Base-by-base conservation (phyloP, 129 eudicot genomes). In the Flaveria robusta region DNA sequence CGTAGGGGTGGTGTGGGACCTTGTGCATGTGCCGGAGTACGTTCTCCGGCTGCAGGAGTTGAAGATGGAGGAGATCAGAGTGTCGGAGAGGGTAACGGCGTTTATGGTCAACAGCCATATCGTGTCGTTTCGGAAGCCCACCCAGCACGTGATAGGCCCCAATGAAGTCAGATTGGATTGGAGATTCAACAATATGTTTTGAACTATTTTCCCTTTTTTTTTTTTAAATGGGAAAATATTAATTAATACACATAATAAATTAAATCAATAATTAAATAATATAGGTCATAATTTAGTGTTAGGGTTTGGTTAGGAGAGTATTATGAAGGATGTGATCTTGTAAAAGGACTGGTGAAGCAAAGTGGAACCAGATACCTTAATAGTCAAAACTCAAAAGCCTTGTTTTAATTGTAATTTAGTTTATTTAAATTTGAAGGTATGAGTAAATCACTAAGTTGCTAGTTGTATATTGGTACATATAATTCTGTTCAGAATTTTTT, bases 1-100 rank as follows among this genome's bases (percentile, higher is more conserved):
- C 12, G 87, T 87, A 0, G 98, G 91, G 43, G 97, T 93, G 18
- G 93, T 93, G 83, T 93, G 98, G 98, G 98, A 93, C 84, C 87
- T 90, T 7, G 86, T 88, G 7, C 93, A 93, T 78, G 96, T 85
- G 76, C 90, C 96, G 75, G 98, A 93, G 87, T 90, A 90, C 29
- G 96, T 93, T 16, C 81, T 76, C 79, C 85, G 96, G 56, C 31
- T 93, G 58, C 90, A 81, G 7, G 98, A 93, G 68, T 66, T 90
- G 66, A 88, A 80, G 79, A 93, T 93, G 98, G 98, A 93, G 81
- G 98, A 93, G 1, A 91, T 93, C 14, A 72, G 91, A 52, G 92
- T 93, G 55, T 90, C 98, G 56, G 98, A 90, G 80, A 76, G 96
- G 34, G 97, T 93, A 58, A 93, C 98, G 66, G 98, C 98, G 68